Percentiles rank a stretch among this genome's conserved stretches.
These are phyloP conservation scores for Capronia coronata DNA, from an alignment of 2,329 filamentous ascomycete genomes.

Conservation along the genomic window DNA sequence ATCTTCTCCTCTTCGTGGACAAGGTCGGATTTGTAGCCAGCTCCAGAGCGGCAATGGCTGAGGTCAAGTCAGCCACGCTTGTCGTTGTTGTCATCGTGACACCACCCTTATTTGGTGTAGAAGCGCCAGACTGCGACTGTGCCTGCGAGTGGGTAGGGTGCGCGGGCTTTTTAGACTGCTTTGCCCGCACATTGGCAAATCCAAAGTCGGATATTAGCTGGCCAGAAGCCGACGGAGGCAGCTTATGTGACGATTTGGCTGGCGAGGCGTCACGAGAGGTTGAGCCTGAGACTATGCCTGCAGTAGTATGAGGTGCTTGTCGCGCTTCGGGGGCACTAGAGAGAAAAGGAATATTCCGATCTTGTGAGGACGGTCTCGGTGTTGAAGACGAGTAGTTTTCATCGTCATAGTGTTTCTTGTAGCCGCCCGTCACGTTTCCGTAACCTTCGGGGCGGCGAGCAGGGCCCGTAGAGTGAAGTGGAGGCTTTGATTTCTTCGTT, in stretches of 20 bases:
- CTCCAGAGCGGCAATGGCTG: constrained; percentile 82
- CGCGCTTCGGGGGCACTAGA: constrained; percentile 47
- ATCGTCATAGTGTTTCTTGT: constrained; percentile 61
- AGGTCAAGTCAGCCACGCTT: constrained; percentile 52
- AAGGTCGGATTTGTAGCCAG: constrained; percentile 82
- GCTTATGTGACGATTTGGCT: constrained; percentile 36
- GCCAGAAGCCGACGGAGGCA: constrained; percentile 64
- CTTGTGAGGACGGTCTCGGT: constrained; percentile 50
- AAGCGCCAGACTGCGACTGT: constrained; percentile 61
- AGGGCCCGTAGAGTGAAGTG: constrained; percentile 55
- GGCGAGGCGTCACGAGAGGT: constrained; percentile 42
- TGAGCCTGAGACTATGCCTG: constrained; percentile 33
- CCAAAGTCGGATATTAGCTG: constrained; percentile 70
- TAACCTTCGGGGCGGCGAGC: constrained; percentile 58
- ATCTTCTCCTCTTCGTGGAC: constrained; percentile 57
- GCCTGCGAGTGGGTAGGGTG: constrained; percentile 35
- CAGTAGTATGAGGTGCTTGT: constrained; percentile 38
- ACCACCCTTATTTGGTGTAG: constrained; percentile 55
- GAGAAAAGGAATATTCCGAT: constrained; percentile 42
- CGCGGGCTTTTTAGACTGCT: constrained; percentile 51
- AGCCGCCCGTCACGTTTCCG: constrained; percentile 61
- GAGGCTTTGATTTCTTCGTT: constrained; percentile 53
- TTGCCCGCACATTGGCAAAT: constrained; percentile 52
- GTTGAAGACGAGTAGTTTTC: constrained; percentile 2
- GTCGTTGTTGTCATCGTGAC: constrained; percentile 42